Base-by-base conservation (phyloP, 2,329 filamentous ascomycete genomes). In the Grosmannia penicillata region DNA sequence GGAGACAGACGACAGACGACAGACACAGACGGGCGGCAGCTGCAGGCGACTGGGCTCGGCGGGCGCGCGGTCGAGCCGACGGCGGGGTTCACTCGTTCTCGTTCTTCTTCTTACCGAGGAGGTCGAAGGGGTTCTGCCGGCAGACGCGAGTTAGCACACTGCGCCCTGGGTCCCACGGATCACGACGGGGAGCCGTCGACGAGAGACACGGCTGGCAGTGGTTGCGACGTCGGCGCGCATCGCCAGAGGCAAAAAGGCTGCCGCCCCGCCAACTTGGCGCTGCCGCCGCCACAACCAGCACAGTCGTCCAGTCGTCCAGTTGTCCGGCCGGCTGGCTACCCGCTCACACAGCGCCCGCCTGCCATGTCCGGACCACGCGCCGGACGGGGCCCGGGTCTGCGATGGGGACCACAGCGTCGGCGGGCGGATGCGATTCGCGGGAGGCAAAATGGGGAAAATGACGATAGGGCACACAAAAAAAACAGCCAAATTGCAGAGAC, bases 121-220 rank as follows among this genome's bases (percentile, higher is more conserved):
- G 80, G 75, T 91, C 89, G 75, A 83, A 96, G 59, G 83, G 79
- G 75, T 98, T 98, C 91, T 96, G 51, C 21, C 29, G 28, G 23
- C 33, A 32, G 44, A 33, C 35, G 39, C 19, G 32, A 39, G 41
- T 47, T 26, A 45, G 40, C 33, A 37, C 15, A 21, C 17, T 34
- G 18, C 22, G 34, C 4, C n/a, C 25, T 29, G 14, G n/a, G 4
- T 29, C 27, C n/a, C 27, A 8, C 27, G 27, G 10, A 3, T 4
- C 24, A 13, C 24, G 24, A 25, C 13, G 24, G 8, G 13, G 24
- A 8, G 8, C 8, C 24, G 13, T 25, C 8, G 24, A 25, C 24
- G 7, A 13, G 7, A 13, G 8, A 13, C 24, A 25, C 7, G 24
- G 13, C 24, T 8, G 24, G 7, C 31, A 15, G 14, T 24, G 21